Conservation (phyloP, 768 basidiomycete species). For the Xerocomus brunneocitrinus region DNA sequence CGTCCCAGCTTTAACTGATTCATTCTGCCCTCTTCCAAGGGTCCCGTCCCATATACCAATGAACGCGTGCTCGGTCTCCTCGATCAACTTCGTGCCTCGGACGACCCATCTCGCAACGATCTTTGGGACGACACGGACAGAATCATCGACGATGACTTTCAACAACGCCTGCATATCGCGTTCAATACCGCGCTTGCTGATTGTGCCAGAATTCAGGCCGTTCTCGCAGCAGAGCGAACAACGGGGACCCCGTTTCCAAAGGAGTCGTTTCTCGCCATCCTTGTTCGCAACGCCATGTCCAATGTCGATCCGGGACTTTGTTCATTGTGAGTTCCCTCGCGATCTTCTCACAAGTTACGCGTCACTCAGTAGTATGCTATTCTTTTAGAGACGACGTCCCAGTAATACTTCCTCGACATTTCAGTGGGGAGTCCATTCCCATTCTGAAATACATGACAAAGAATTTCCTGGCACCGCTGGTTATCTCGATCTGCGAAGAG, state of each 20-base stretch:
- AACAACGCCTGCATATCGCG: not conserved
- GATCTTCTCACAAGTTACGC: too few species aligned
- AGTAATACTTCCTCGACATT: conserved; percentile 5
- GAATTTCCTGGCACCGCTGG: not conserved
- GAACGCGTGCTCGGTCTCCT: not conserved
- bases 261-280: conserved; percentile 1
- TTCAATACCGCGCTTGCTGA: conserved; percentile 2
- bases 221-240: not conserved
- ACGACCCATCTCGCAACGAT: not conserved
- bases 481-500: not conserved
- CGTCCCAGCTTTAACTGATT: not conserved
- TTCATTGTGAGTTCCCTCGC: not conserved
- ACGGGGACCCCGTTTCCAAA: not conserved
- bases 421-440: conserved; percentile 1
- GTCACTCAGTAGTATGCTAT: not conserved
- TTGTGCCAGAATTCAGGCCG: conserved; percentile 6
- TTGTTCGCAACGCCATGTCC: conserved; percentile 1
- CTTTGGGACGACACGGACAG: not conserved
- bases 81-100: not conserved
- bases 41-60: not conserved
- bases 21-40: not conserved
- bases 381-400: conserved; percentile 5
- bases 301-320: not conserved
- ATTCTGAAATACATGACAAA: conserved; percentile 3
- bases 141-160: not conserved